Conservation (phyloP, 78 protist species). For the slime mould (Dictyostelium discoideum) region DNA sequence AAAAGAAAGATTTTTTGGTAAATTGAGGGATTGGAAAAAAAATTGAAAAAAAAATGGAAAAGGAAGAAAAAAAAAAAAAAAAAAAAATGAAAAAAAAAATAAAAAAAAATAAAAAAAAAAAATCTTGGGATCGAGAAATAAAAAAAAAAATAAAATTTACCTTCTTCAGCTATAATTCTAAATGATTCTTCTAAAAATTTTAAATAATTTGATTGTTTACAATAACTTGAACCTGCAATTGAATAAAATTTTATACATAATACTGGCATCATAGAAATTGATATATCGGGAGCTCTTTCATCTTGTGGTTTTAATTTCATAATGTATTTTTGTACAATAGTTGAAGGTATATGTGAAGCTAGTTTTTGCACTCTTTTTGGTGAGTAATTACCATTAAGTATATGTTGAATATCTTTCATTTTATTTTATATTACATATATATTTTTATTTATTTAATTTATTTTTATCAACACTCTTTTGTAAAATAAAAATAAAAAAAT, state of each 20-base stretch:
- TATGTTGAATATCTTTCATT: neutral
- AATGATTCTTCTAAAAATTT: conserved; percentile 22
- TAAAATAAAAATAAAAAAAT: neutral
- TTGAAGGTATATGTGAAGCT: neutral
- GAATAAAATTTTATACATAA: conserved; percentile 28
- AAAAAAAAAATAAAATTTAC: neutral
- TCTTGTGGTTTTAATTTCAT: neutral
- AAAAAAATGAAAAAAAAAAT: neutral
- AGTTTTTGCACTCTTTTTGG: conserved; percentile 4
- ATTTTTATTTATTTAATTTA: too few relatives aligned
- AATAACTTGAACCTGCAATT: neutral
- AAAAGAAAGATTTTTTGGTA: neutral
- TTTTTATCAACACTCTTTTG: too few relatives aligned
- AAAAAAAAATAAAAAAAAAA: neutral
- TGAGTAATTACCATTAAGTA: neutral
- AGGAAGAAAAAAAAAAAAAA: too few relatives aligned
- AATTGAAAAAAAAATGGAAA: neutral
- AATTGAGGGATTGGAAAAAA: neutral
- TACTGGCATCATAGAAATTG: neutral
- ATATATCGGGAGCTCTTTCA: conserved; percentile 9
- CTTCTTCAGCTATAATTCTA: conserved; percentile 40
- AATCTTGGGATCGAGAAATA: neutral
- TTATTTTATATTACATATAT: neutral
- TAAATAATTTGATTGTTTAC: conserved; percentile 18
- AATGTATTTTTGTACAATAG: neutral